Conservation (phyloP, 2,329 filamentous ascomycete species). For the Penicillium sp. region DNA sequence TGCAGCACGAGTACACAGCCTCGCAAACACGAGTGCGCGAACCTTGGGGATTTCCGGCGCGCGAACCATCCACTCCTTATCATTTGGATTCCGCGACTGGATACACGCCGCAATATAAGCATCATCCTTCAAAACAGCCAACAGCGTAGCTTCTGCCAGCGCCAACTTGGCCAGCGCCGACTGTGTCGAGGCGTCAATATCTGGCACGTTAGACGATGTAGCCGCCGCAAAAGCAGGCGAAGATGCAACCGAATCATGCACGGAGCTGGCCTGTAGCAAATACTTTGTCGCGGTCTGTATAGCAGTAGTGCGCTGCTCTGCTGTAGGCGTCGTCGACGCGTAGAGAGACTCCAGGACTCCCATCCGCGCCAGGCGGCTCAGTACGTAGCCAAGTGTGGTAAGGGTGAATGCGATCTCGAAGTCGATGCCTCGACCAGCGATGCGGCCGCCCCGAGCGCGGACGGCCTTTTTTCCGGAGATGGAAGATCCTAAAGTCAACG, state of each 20-base stretch:
- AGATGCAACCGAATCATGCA: slow-evolving; percentile 67
- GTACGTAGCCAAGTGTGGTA: slow-evolving; percentile 68
- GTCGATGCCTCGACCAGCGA: slow-evolving; percentile 68
- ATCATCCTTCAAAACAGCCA: slow-evolving; percentile 90
- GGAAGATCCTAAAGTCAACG: slow-evolving; percentile 1
- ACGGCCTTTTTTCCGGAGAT: slow-evolving; percentile 6
- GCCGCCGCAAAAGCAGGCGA: slow-evolving; percentile 45
- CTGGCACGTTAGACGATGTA: slow-evolving; percentile 26
- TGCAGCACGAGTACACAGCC: slow-evolving; percentile 79
- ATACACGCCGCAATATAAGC: slow-evolving; percentile 80
- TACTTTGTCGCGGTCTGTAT: slow-evolving; percentile 71
- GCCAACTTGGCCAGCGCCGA: slow-evolving; percentile 53
- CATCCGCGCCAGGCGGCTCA: slow-evolving; percentile 67
- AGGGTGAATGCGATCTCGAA: slow-evolving; percentile 79
- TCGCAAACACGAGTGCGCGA: slow-evolving; percentile 78
- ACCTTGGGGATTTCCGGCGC: slow-evolving; percentile 84
- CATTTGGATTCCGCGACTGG: slow-evolving; percentile 73
- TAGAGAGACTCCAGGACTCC: slow-evolving; percentile 67
- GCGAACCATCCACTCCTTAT: slow-evolving; percentile 96
- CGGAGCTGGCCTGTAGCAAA: slow-evolving; percentile 70
- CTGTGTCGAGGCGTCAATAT: slow-evolving; percentile 47
- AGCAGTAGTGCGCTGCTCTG: slow-evolving; percentile 64
- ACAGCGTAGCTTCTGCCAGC: slow-evolving; percentile 80
- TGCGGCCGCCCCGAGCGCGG: slow-evolving; percentile 58
- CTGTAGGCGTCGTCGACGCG: slow-evolving; percentile 57